A percentile compares a stretch with the other conserved stretches of the same genome.
Evolutionary conservation across 257 asterid species (phyloP).

Genomic region (Jaltomata sinuosa): DNA sequence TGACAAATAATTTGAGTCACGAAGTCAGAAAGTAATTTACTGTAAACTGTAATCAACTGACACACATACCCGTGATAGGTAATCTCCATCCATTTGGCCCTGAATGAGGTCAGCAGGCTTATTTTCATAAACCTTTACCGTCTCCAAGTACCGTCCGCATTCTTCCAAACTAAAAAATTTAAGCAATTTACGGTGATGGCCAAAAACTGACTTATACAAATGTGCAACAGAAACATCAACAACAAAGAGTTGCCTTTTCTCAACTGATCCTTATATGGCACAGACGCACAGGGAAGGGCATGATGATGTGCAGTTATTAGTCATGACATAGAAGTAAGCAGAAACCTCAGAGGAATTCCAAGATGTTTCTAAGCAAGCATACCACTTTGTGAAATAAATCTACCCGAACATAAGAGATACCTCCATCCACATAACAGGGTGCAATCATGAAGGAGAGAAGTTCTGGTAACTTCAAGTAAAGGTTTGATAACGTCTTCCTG

Average conservation of each 20-base stretch:
- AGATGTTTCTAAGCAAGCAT: not conserved
- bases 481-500: constrained; percentile 98
- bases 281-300: not conserved
- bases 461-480: constrained; percentile 88
- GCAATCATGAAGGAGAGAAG: constrained; percentile 95
- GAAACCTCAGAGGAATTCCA: not conserved
- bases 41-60: not conserved
- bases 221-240: not conserved
- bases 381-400: not conserved
- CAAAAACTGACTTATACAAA: not conserved
- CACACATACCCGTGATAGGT: constrained; percentile 63
- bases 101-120: constrained; percentile 95
- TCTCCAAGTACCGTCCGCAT: constrained; percentile 96
- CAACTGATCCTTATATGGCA: not conserved
- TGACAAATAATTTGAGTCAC: not conserved
- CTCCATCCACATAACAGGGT: constrained; percentile 95
- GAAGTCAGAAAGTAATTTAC: not conserved
- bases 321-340: not conserved
- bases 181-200: not conserved
- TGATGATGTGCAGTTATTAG: not conserved
- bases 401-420: constrained; percentile 21
- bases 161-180: constrained; percentile 69
- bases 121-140: constrained; percentile 89
- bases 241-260: not conserved
- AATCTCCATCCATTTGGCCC: constrained; percentile 97